A percentile compares a stretch with the other conserved stretches of the same genome.
Conservation (phyloP, 345 rosid species). For the thale cress (Arabidopsis thaliana) region TAIR10.1 NC_003076.8:22756001-22756500, state of each 20-base stretch:
- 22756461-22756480: slow-evolving; percentile 87
- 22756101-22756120: slow-evolving; percentile 59
- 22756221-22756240: slow-evolving; percentile 93
- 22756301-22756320: slow-evolving; percentile 77
- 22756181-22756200: slow-evolving; percentile 63
- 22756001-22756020: slow-evolving; percentile 80
- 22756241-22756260: slow-evolving; percentile 78
- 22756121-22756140: slow-evolving; percentile 65
- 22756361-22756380: slow-evolving; percentile 86
- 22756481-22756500: slow-evolving; percentile 90
- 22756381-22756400: slow-evolving; percentile 76
- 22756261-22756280: slow-evolving; percentile 88
- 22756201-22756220: slow-evolving; percentile 75
- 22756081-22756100: slow-evolving; percentile 68
- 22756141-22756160: slow-evolving; percentile 70
- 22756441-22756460: slow-evolving; percentile 87
- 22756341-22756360: slow-evolving; percentile 89
- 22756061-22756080: slow-evolving; percentile 75
- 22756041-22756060: slow-evolving; percentile 69
- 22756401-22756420: slow-evolving; percentile 91
- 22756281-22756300: slow-evolving; percentile 95
- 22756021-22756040: slow-evolving; percentile 50
- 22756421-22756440: slow-evolving; percentile 79
- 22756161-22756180: slow-evolving; percentile 59
- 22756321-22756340: slow-evolving; percentile 75